Base-by-base conservation (phyloP, 345 rosid species). In the Chamaenerion angustifolium region DNA sequence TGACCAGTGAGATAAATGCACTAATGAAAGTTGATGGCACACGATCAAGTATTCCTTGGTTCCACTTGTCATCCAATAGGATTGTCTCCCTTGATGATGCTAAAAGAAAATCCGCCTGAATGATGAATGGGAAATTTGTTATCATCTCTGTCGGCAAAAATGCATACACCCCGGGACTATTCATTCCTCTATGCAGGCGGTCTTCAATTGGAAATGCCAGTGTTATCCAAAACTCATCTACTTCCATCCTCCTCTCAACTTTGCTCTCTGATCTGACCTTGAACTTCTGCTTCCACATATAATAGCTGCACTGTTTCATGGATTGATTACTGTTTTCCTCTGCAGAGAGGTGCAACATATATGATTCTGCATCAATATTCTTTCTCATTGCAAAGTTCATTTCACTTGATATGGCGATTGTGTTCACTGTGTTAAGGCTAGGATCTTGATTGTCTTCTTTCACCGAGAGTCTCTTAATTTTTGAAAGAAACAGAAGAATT, bases 91-190 rank as follows among this genome's bases (percentile, higher is more conserved):
- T 74, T 0, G 95, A 86, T 0, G 95, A 86, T 1, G 77, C 64
- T 1, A 86, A 61, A 45, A 82, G 61, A 44, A 86, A 86, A 59
- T 86, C 88, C 0, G 82, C 83, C 53, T 86, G 92, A 6, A 86
- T 76, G 3, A 86, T 75, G 51, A 82, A 82, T 0, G 88, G 84
- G 11, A 86, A 73, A 60, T 71, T 67, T 0, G 88, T 82, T 31
- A 80, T 74, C 92, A 82, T 82, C 61, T 82, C 92, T 0, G 95
- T 85, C 0, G 95, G 95, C 49, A 85, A 85, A 63, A 76, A 85
- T 0, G 92, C 88, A 47, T 78, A 85, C 48, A 82, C 63, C 4
- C 88, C 95, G 18, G 95, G 88, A 46, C 63, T 67, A 45, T 13
- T 59, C 45, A 27, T 48, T 21, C 88, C 90, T 37, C 63, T 53